Evolutionary conservation across 371 early-diverging fungal genomes (phyloP), one percentile per base, ranked within the genome.

Genomic region (Mortierella sp.): DNA sequence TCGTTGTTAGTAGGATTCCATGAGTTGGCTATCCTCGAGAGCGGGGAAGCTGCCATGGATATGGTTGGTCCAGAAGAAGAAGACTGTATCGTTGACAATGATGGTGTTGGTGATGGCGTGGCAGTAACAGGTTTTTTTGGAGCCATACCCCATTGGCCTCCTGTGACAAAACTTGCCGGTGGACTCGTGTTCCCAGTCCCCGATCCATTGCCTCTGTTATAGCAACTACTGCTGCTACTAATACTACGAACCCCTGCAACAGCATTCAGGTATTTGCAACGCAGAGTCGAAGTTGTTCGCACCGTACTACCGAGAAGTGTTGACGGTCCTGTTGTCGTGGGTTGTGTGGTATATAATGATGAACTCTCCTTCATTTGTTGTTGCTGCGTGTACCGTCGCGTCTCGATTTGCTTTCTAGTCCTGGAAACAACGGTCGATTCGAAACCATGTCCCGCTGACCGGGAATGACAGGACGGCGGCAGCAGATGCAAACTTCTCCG

Each of bases 1-100:
- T 52, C 66, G 26, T 60, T 65, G 26, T 60, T 65, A 14, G 61
- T 6, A 6, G 49, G 15, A 23, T 65, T 61, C 72, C 72, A 72
- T 26, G 44, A 28, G 37, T 37, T 58, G 17, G 64, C n/a, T 17
- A 50, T 24, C 14, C 7, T 39, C 0, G 31, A 39, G 3, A 15
- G 30, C 15, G 37, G 37, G 14, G 37, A 34, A 14, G 43, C 27
- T 19, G 23, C n/a, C n/a, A n/a, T n/a, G n/a, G n/a, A n/a, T n/a
- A n/a, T n/a, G n/a, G n/a, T n/a, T n/a, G n/a, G n/a, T n/a, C n/a
- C n/a, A n/a, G n/a, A n/a, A n/a, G n/a, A n/a, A n/a, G n/a, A n/a
- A n/a, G n/a, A n/a, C n/a, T n/a, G n/a, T n/a, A n/a, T 46, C 26
- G 47, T 14, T 12, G 53, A 14, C 34, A 50, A 1, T 46, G 55